Base-by-base conservation (phyloP, 345 rosid genomes). In the Syzygium aqueum region DNA sequence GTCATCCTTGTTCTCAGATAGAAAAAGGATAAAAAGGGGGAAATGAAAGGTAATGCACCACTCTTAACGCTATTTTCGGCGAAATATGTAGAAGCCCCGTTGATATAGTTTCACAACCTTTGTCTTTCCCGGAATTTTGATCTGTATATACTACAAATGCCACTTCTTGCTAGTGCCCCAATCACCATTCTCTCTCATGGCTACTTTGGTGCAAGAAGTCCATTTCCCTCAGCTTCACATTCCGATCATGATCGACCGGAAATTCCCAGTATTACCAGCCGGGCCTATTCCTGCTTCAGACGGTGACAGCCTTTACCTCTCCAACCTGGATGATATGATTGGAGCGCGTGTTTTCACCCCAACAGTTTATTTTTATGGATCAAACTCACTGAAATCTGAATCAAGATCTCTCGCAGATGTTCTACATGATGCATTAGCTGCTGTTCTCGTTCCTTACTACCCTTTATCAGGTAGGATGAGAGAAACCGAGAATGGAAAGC, bases 341-440 rank as follows among this genome's bases (percentile, higher is more conserved):
- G 98, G 98, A 84, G 95, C 96, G 2, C 93, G 99, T 17, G 98
- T 95, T 23, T 95, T 97, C 85, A 97, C 98, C 50, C 99, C 99
- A 30, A 96, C 98, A 0, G 93, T 97, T 6, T 97, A 96, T 85
- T 97, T 97, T 90, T 96, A 94, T 27, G 86, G 50, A 50, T 86
- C 93, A 9, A 86, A 37, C 82, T 84, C 57, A 77, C 85, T 83
- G 83, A 53, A 87, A 82, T 33, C 89, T 30, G 52, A 25, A 27
- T 65, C 40, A 51, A 88, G 91, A 53, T 87, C 89, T 40, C 88
- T 93, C 8, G 49, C 91, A n/a, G 85, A 90, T 87, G 90, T 91
- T 7, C 86, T 96, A 11, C 86, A 85, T 51, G 94, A 93, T 65
- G 94, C 97, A 61, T 91, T 97, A 3, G 89, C 93, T 7, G 46